Percentiles rank a stretch among this genome's conserved stretches.
These are phyloP conservation scores for Alternaria angustiovoidea DNA, from an alignment of 2,329 filamentous ascomycete species.

Conservation along the genomic window DNA sequence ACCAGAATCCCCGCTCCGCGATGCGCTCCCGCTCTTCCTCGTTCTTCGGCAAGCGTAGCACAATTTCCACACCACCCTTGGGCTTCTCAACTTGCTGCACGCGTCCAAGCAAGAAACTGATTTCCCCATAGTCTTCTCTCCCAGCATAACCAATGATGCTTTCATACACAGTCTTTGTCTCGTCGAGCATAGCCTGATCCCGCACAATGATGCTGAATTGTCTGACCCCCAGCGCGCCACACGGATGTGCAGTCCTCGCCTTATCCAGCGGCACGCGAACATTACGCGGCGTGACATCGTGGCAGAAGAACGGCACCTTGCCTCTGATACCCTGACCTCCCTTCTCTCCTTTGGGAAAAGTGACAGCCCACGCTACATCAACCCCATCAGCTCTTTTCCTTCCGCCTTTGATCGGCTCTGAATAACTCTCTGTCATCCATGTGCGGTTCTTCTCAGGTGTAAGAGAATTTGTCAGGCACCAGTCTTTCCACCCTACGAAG, in stretches of 20 bases:
- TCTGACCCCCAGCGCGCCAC: constrained; percentile 58
- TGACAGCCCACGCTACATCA: constrained; percentile 67
- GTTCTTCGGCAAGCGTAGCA: constrained; percentile 30
- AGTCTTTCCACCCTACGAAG: constrained; percentile 68
- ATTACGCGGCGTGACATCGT: constrained; percentile 67
- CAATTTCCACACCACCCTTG: constrained; percentile 25
- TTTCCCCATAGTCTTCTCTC: background rate
- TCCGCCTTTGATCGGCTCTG: constrained; percentile 61
- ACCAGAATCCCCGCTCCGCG: constrained; percentile 32
- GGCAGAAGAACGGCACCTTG: constrained; percentile 65
- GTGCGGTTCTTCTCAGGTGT: constrained; percentile 22
- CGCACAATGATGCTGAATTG: constrained; percentile 38
- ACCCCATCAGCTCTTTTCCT: constrained; percentile 64
- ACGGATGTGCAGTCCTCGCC: constrained; percentile 59
- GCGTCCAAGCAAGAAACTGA: constrained; percentile 23
- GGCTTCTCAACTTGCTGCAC: constrained; percentile 26
- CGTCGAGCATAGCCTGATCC: constrained; percentile 22
- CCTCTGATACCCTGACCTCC: constrained; percentile 53
- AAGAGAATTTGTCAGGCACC: constrained; percentile 51
- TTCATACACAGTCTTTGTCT: constrained; percentile 22
- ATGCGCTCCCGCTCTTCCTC: constrained; percentile 27
- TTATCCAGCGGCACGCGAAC: constrained; percentile 62
- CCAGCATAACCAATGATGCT: constrained; percentile 23
- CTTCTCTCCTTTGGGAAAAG: constrained; percentile 56
- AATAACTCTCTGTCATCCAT: constrained; percentile 53